Evolutionary conservation across 306 rosid species (phyloP), one percentile per base, ranked within the genome.

Genomic region (Prunus kanzakura): DNA sequence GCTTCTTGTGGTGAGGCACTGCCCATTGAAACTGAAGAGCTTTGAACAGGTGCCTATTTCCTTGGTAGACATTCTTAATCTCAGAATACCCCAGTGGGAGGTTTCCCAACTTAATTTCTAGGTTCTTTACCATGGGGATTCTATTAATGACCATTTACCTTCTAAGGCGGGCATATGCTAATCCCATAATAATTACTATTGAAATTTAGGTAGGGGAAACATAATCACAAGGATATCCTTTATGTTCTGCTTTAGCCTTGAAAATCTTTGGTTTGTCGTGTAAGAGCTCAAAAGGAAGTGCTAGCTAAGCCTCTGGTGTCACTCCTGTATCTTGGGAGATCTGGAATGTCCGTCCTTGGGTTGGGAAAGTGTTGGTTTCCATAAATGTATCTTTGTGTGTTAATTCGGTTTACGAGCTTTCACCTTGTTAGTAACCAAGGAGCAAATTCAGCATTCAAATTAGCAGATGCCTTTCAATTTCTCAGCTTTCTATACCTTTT

Each of bases 391-490:
- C 8, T 60, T 60, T n/a, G 27, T 69, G 45, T 50, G 46, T 51
- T 18, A 15, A 70, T 29, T 29, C 30, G 22, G 12, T 51, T 10
- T 30, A 30, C 50, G 11, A 32, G 63, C 11, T 52, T 52, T 52
- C 50, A 54, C 30, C 29, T 69, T 27, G 27, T 10, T 12, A 18
- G 64, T 50, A 35, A 56, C 66, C 35, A 3, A n/a, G 23, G 46
- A 57, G 23, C 22, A 72, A 18, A 55, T 71, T 54, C 65, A 15
- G 46, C 75, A 30, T 52, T 41, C 38, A 65, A 75, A 45, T 14
- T 62, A 65, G 69, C 71, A n/a, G 56, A 47, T 70, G 76, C 11
- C 76, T 73, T 73, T 73, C 30, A 6, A 49, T 65, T 64, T 78
- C 54, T 46, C 69, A 75, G 50, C 71, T 74, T 60, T 46, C 16